phyloP scores from a whole-genome alignment of 306 rosid genomes.

The Ceratonia siliqua region DNA sequence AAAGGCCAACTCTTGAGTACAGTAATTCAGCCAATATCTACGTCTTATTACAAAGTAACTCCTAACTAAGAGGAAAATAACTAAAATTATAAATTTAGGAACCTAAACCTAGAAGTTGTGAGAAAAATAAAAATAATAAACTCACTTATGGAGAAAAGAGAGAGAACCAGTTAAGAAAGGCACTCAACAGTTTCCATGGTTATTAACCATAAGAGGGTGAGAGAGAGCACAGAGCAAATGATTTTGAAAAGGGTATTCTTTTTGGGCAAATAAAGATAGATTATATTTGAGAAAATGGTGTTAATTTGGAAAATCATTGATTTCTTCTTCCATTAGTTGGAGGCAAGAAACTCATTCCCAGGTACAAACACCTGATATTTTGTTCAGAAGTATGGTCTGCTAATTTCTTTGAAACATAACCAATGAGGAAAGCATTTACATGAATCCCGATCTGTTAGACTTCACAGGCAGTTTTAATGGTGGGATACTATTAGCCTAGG shows the following conservation, averaged over 20 bases:
- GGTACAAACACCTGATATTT: neutral
- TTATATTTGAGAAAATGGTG: neutral
- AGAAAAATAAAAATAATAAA: neutral
- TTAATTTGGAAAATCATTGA: neutral
- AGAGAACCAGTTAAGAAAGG: neutral
- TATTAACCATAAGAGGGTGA: neutral
- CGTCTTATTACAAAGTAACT: neutral
- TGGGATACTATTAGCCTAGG: neutral
- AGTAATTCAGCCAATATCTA: constrained; percentile 5
- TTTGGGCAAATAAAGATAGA: neutral
- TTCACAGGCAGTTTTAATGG: neutral
- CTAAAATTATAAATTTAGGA: neutral
- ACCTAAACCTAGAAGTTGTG: neutral
- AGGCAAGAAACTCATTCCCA: neutral
- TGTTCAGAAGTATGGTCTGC: neutral
- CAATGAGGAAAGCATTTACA: neutral
- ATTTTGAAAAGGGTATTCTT: neutral
- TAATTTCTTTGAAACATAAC: neutral
- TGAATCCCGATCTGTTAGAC: neutral
- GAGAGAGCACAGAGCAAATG: neutral
- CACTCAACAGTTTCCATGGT: neutral
- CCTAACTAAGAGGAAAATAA: neutral
- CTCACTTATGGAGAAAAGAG: neutral
- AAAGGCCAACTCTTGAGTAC: neutral
- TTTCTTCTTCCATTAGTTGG: constrained; percentile 3